Conservation (phyloP, 1,284 basidiomycete species). For the Trichosporon sp. region DNA sequence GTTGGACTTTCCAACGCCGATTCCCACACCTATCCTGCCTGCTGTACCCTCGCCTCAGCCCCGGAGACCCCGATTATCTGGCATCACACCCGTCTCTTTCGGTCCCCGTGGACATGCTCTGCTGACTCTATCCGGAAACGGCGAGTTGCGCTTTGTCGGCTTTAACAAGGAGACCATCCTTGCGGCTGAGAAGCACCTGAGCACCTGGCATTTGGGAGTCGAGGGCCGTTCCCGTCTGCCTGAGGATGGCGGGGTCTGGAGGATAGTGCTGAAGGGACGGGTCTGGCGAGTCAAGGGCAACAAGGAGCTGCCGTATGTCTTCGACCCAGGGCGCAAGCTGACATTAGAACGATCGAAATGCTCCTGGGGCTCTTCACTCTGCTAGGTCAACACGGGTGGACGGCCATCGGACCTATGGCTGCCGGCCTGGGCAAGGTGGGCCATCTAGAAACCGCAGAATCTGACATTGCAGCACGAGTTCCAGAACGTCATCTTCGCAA, state of each 20-base stretch:
- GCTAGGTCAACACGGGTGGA: slow-evolving; percentile 36
- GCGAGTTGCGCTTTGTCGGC: slow-evolving; percentile 27
- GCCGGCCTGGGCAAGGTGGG: slow-evolving; percentile 30
- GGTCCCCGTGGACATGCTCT: slow-evolving; percentile 25
- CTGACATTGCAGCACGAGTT: slow-evolving; percentile 28
- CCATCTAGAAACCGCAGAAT: too few relatives aligned
- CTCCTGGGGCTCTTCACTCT: slow-evolving; percentile 31
- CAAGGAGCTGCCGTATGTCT: slow-evolving; percentile 40
- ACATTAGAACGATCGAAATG: slow-evolving; percentile 32
- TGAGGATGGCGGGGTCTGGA: slow-evolving; percentile 23
- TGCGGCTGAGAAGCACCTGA: slow-evolving; percentile 23
- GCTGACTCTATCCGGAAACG: slow-evolving; percentile 24
- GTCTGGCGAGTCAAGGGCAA: slow-evolving; percentile 39
- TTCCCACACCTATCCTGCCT: slow-evolving; percentile 6
- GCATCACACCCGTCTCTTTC: not conserved
- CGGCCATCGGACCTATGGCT: slow-evolving; percentile 25
- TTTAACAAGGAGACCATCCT: slow-evolving; percentile 27
- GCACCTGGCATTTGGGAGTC: slow-evolving; percentile 27
- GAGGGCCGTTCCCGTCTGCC: slow-evolving; percentile 18
- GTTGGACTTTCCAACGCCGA: not conserved
- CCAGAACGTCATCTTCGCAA: slow-evolving; percentile 38
- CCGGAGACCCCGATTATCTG: not conserved
- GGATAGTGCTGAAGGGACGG: slow-evolving; percentile 28
- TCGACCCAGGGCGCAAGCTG: not conserved
- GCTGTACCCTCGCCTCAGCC: not conserved